Evolutionary conservation across 2,329 filamentous ascomycete species (phyloP), one percentile per base, ranked within the genome.

Genomic region (Talaromyces albobiverticillius): DNA sequence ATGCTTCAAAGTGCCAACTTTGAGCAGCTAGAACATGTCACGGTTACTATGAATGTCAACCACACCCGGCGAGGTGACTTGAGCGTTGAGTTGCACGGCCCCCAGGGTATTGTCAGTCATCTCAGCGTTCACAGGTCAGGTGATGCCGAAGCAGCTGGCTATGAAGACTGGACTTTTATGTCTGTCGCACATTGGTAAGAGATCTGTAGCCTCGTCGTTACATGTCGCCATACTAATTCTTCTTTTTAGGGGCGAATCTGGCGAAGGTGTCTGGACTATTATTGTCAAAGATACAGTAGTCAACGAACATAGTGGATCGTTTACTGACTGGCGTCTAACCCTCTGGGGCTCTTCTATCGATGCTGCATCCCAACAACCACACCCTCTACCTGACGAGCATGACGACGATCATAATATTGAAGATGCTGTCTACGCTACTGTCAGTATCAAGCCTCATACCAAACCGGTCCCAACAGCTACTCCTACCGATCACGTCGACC

Each of bases 141-240:
- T 20, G 94, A 80, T 1, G 81, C 80, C 32, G 68, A 74, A 0
- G n/a, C n/a, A n/a, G 72, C 74, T 20, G 94, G 94, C 8, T 99
- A 97, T 69, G 76, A 86, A 34, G 90, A 97, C 73, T 99, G 94
- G 94, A 97, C 93, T 0, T 99, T 99, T 65, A 99, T 99, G 94
- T 95, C 87, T 58, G 94, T 99, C 34, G 92, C 87, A 59, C 94
- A 99, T 70, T 99, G 92, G 89, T 91, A 80, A 72, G 86, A 72
- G 20, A 20, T 23, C 26, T 22, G 10, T 16, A 14, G 11, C 32
- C 20, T 46, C 34, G 8, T 34, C 11, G 31, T 14, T 49, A 48
- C 6, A 36, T 42, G 16, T 46, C 32, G 9, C 8, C 4, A 25
- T 34, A 23, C 29, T 22, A 16, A 20, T 40, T 13, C n/a, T 62